These are phyloP conservation scores for Candida pseudofarinosa DNA, from an alignment of 805 yeast genomes.

Conservation along the genomic window DNA sequence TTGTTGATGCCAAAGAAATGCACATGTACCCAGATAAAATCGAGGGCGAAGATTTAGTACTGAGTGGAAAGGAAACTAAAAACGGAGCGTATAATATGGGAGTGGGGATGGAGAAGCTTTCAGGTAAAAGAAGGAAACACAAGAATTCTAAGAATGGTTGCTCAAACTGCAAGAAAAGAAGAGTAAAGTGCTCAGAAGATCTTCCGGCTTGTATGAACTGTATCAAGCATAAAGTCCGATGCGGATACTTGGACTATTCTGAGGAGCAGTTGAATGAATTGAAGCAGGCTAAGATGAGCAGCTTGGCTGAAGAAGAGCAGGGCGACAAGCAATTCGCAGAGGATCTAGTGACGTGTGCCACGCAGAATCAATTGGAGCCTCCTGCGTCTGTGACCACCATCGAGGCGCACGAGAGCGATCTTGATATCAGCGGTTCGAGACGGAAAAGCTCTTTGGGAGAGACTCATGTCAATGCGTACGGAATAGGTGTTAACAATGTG, in stretches of 20 bases:
- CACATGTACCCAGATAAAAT: background rate
- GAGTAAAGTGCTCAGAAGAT: constrained; percentile 46
- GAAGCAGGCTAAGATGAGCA: constrained; percentile 3
- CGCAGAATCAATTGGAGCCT: background rate
- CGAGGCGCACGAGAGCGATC: background rate
- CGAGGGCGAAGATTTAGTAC: background rate
- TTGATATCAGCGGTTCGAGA: background rate
- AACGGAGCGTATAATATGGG: background rate
- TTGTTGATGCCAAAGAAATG: background rate
- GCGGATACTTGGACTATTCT: constrained; percentile 36
- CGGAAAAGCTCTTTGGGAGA: background rate
- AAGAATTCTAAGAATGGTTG: constrained; percentile 43
- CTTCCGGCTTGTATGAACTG: constrained; percentile 38
- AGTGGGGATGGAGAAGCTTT: background rate
- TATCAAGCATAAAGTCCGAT: constrained; percentile 34
- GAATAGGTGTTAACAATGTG: constrained; percentile 14
- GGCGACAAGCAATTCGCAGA: background rate
- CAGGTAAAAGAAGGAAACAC: constrained; percentile 22
- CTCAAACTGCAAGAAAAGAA: constrained; percentile 44
- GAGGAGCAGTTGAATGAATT: constrained; percentile 28
- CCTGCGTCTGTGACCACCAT: background rate
- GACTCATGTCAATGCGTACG: background rate
- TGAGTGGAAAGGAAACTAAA: background rate
- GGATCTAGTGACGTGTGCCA: background rate
- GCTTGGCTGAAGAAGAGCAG: constrained; percentile 1